Base-by-base conservation (phyloP, 768 basidiomycete genomes). In the Xerocomus spinulosus region DNA sequence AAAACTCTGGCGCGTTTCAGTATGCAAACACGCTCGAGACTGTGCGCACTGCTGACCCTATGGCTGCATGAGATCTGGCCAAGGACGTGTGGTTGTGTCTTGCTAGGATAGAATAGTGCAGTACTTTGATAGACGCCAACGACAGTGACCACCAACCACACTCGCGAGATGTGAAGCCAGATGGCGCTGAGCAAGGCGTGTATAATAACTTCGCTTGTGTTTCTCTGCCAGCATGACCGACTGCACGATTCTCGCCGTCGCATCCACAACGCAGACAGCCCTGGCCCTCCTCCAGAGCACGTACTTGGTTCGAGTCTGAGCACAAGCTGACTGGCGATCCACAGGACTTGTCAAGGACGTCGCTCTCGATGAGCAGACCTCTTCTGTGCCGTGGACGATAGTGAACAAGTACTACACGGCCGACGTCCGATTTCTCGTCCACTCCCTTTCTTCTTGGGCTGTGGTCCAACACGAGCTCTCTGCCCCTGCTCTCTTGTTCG, bases 371-470 rank as follows among this genome's bases (percentile, higher is more conserved):
- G 59, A 61, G 21, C 51, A 53, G 10, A 24, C 51, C 20, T 41
- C 53, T 2, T 51, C 41, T 23, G 66, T 87, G 26, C 82, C 84
- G 9, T 91, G 87, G 87, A 85, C 78, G 34, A 85, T 91, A 51
- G 67, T 68, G 43, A 91, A 91, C 71, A 83, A 79, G 63, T 92
- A 92, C 67, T 92, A 92, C 68, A 78, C 78, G 13, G 90, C 89
- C 2, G 72, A 77, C 49, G 84, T 92, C 7, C 80, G 82, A 51
- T 90, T 92, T 60, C 68, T 79, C 28, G 69, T 74, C 10, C 74
- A 75, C 46, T 68, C 74, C 15, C 62, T 80, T 44, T 67, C 70
- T 25, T 70, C 73, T 10, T 70, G 79, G 50, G 64, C 63, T 25
- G 66, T 72, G 15, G 61, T 71, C 37, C 63, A 72, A 17, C 67